Percentiles rank a stretch among this genome's conserved stretches.
Evolutionary conservation across 139 green algal species (phyloP).

Genomic region (Haematococcus sp.): DNA sequence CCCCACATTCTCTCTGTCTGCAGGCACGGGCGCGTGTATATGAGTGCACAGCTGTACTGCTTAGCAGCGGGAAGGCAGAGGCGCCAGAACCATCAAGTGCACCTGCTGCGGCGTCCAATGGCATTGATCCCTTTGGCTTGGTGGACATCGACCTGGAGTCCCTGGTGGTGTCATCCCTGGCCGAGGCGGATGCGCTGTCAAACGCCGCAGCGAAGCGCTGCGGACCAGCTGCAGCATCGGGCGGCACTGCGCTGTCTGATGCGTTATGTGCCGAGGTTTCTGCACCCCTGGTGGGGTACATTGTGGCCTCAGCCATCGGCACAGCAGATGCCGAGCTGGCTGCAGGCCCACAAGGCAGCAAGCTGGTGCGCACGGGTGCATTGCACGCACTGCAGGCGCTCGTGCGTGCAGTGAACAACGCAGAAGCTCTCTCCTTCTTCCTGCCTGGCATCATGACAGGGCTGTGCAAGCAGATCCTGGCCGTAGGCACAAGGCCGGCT

Average conservation of each 20-base stretch:
- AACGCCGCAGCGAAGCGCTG: too few relatives aligned
- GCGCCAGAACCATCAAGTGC: too few relatives aligned
- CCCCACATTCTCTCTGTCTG: too few relatives aligned
- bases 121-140: too few relatives aligned
- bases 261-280: conserved; percentile 3
- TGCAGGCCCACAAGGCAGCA: conserved; percentile 47
- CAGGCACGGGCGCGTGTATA: too few relatives aligned
- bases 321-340: conserved; percentile 46
- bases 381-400: conserved; percentile 41
- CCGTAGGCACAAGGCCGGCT: conserved; percentile 13
- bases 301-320: conserved; percentile 43
- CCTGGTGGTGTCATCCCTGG: too few relatives aligned
- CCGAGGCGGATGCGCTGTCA: too few relatives aligned
- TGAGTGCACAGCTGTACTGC: too few relatives aligned
- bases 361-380: conserved; percentile 40
- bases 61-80: too few relatives aligned
- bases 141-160: too few relatives aligned
- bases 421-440: conserved; percentile 56
- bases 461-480: conserved; percentile 51
- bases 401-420: conserved; percentile 4
- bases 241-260: not conserved
- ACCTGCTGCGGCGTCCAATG: not conserved
- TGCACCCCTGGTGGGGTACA: conserved; percentile 42
- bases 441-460: conserved; percentile 64
- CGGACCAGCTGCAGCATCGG: too few relatives aligned